These are phyloP conservation scores for Gleditsia sinensis DNA, from an alignment of 306 rosid genomes.

Conservation along the genomic window DNA sequence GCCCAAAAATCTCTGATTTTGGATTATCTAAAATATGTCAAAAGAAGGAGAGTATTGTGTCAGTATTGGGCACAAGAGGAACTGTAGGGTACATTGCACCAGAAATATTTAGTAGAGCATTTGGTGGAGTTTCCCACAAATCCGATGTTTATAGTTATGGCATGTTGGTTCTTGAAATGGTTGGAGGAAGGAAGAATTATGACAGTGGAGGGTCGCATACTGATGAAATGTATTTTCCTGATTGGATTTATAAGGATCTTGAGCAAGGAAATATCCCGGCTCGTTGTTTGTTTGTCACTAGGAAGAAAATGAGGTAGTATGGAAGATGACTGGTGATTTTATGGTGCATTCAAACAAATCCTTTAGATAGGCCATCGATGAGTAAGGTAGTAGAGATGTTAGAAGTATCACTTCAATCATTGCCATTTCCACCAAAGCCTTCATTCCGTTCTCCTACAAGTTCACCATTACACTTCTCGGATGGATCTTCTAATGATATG, in stretches of 20 bases:
- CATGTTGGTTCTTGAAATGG: constrained; percentile 43
- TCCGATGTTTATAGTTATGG: constrained; percentile 50
- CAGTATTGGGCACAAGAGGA: constrained; percentile 38
- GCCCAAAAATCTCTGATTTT: constrained; percentile 48
- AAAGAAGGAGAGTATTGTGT: constrained; percentile 39
- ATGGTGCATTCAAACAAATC: constrained; percentile 47
- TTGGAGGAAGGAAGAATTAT: constrained; percentile 40
- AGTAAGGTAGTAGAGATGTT: constrained; percentile 47
- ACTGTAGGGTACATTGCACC: constrained; percentile 45
- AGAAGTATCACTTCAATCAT: constrained; percentile 30
- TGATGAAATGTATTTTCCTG: constrained; percentile 35
- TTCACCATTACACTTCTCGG: neutral
- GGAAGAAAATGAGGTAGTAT: constrained; percentile 38
- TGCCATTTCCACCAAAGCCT: constrained; percentile 48
- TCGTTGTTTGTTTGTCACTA: neutral
- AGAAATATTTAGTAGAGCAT: constrained; percentile 26
- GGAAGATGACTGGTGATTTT: constrained; percentile 41
- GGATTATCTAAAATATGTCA: constrained; percentile 42
- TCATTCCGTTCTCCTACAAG: constrained; percentile 21
- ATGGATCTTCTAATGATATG: neutral
- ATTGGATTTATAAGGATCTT: constrained; percentile 35
- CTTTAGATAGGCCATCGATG: constrained; percentile 45
- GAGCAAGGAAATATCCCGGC: neutral
- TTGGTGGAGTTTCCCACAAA: constrained; percentile 40
- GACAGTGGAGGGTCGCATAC: constrained; percentile 1